A percentile compares a stretch with the other conserved stretches of the same genome.
Evolutionary conservation across 345 rosid genomes (phyloP).

Genomic region (Crucihimalaya himalaica): DNA sequence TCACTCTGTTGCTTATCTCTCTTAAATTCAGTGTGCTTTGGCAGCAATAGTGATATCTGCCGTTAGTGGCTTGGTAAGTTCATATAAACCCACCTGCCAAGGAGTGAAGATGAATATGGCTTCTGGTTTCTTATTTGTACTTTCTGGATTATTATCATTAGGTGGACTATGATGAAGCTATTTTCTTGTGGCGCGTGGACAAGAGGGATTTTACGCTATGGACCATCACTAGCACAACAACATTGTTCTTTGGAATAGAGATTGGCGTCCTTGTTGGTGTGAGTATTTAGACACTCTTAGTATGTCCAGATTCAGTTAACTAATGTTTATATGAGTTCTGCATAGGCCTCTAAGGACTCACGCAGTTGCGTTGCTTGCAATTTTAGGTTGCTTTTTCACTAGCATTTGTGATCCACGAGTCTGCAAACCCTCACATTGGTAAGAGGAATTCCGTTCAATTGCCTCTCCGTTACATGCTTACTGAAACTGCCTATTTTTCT

Average conservation of each 20-base stretch:
- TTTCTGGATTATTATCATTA: slow-evolving; percentile 42
- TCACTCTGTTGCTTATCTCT: slow-evolving; percentile 29
- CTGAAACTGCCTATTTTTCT: background rate
- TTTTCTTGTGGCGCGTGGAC: slow-evolving; percentile 92
- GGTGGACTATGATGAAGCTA: slow-evolving; percentile 98
- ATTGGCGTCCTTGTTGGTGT: slow-evolving; percentile 98
- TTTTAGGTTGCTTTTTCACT: slow-evolving; percentile 90
- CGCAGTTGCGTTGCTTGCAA: slow-evolving; percentile 29
- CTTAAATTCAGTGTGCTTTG: slow-evolving; percentile 70
- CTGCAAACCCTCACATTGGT: slow-evolving; percentile 99
- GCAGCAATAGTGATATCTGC: slow-evolving; percentile 97
- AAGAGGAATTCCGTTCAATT: slow-evolving; percentile 34
- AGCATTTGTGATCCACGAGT: slow-evolving; percentile 97
- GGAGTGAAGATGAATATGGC: background rate
- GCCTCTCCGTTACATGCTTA: background rate
- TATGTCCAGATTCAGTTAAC: slow-evolving; percentile 12
- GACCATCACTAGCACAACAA: slow-evolving; percentile 73
- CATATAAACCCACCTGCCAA: slow-evolving; percentile 22
- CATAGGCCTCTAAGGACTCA: slow-evolving; percentile 13
- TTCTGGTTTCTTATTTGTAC: background rate
- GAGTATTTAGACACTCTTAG: slow-evolving; percentile 40
- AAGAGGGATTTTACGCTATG: slow-evolving; percentile 98
- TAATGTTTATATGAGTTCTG: slow-evolving; percentile 10
- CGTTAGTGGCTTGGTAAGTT: slow-evolving; percentile 89
- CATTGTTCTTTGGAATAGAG: slow-evolving; percentile 94